A percentile compares a stretch with the other conserved stretches of the same genome.
These are phyloP conservation scores for Citrullus colocynthis DNA, from an alignment of 306 rosid species.

Conservation along the genomic window DNA sequence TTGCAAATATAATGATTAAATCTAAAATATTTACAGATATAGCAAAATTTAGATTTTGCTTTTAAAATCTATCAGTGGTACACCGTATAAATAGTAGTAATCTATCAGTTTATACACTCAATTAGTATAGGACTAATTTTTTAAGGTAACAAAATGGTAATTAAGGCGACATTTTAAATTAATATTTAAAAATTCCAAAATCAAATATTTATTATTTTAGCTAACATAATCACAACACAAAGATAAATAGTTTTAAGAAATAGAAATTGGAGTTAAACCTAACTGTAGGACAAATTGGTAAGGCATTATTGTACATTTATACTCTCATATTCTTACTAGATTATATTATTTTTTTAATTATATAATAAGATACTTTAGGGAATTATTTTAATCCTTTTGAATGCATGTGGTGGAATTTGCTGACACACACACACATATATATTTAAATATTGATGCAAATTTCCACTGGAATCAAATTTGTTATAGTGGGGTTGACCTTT, in stretches of 20 bases:
- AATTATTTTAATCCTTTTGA: background rate
- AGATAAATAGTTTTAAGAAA: background rate
- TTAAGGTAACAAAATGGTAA: background rate
- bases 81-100: no score
- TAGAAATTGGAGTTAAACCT: background rate
- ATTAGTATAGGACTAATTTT: no score
- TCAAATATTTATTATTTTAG: background rate
- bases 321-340: background rate
- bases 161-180: background rate
- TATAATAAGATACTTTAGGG: background rate
- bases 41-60: no score
- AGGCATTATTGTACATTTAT: background rate
- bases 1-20: no score
- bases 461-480: constrained; percentile 24
- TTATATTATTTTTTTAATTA: background rate
- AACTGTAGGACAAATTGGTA: background rate
- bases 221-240: background rate
- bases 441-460: constrained; percentile 16
- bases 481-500: background rate
- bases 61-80: no score
- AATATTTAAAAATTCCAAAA: background rate
- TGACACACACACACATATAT: no score
- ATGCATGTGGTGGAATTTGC: background rate
- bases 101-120: no score
- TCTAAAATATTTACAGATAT: no score